Conservation (phyloP, 2,329 filamentous ascomycete species). For the Aspergillus hortae region DNA sequence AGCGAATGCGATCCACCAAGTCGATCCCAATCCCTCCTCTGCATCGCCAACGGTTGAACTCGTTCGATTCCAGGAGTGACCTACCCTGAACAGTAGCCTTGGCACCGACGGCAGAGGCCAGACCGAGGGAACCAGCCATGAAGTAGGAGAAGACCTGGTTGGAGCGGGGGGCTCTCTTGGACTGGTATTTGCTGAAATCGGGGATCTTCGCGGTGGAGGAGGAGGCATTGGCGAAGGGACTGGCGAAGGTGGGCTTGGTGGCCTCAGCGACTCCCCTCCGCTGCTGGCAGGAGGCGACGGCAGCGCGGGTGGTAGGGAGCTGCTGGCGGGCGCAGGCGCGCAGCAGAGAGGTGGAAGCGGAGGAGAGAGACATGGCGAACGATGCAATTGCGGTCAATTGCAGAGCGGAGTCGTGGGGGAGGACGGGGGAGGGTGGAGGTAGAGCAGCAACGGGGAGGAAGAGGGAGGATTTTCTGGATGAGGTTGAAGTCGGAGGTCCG, state of each 20-base stretch:
- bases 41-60: not conserved
- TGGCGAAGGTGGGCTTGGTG: conserved; percentile 44
- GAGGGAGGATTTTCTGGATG: conserved; percentile 33
- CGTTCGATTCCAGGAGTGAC: conserved; percentile 30
- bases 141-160: conserved; percentile 97
- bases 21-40: not conserved
- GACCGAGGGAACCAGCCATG: conserved; percentile 94
- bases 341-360: conserved; percentile 66
- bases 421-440: conserved; percentile 14
- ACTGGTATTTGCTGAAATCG: conserved; percentile 83
- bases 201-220: conserved; percentile 68
- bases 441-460: conserved; percentile 19
- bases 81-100: conserved; percentile 98
- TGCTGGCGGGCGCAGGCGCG: conserved; percentile 52
- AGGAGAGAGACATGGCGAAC: conserved; percentile 52
- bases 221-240: conserved; percentile 54
- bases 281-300: conserved; percentile 40
- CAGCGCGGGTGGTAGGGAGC: conserved; percentile 42
- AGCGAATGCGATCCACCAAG: not conserved
- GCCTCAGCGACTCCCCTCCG: conserved; percentile 37
- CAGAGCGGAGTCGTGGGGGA: conserved; percentile 17
- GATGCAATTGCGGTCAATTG: conserved; percentile 36
- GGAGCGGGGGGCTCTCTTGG: conserved; percentile 61
- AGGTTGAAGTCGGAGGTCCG: conserved; percentile 37
- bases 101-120: conserved; percentile 85